These are phyloP conservation scores for Coemansia sp. DNA, from an alignment of 192 early-diverging fungal genomes.

Conservation along the genomic window DNA sequence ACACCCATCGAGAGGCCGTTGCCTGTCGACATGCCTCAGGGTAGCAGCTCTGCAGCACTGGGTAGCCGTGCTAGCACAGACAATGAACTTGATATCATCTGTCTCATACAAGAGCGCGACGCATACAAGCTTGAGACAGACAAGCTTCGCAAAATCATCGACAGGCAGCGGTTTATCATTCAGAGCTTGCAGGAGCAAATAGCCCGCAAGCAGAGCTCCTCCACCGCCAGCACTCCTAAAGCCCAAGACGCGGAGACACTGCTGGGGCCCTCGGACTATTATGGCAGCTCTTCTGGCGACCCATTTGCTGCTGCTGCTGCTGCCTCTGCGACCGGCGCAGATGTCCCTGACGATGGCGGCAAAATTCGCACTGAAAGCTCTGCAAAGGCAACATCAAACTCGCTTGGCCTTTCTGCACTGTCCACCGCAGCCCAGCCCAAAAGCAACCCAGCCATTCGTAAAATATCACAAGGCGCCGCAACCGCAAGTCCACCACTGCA, in stretches of 20 bases:
- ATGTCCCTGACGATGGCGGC: constrained; percentile 11
- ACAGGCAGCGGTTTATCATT: constrained; percentile 86
- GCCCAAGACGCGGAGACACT: constrained; percentile 13
- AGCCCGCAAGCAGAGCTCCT: constrained; percentile 40
- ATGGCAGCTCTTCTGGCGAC: neutral
- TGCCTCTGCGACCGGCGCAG: constrained; percentile 8
- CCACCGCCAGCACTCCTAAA: constrained; percentile 37
- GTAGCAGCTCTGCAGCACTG: constrained; percentile 5
- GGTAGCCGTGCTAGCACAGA: constrained; percentile 11
- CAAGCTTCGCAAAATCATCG: constrained; percentile 89
- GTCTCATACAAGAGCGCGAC: constrained; percentile 65
- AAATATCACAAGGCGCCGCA: constrained; percentile 33
- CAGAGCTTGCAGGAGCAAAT: constrained; percentile 78
- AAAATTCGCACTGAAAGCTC: neutral
- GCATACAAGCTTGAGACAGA: constrained; percentile 79
- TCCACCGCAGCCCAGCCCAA: constrained; percentile 15
- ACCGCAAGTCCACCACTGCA: constrained; percentile 10
- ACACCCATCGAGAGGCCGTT: constrained; percentile 5
- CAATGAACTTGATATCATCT: constrained; percentile 39
- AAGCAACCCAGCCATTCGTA: constrained; percentile 14
- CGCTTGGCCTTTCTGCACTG: constrained; percentile 46
- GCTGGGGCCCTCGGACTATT: constrained; percentile 14
- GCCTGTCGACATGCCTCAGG: constrained; percentile 13
- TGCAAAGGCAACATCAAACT: constrained; percentile 15
- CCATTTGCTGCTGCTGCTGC: neutral